Evolutionary conservation across 768 basidiomycete species (phyloP).

Genomic region (Boletus tylopilopsis): DNA sequence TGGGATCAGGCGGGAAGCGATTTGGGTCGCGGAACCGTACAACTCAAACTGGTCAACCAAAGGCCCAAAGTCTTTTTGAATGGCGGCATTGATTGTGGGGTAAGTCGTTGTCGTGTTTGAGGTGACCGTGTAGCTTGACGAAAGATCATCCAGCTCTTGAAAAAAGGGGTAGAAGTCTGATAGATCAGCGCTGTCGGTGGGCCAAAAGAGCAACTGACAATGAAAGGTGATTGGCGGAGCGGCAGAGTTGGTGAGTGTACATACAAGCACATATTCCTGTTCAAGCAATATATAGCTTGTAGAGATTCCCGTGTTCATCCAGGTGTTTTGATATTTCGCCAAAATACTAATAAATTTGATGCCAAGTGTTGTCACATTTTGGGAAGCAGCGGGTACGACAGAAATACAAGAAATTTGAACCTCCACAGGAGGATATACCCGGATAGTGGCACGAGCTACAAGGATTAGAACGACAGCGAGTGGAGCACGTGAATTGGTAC

Average conservation of each 20-base stretch:
- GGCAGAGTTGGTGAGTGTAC: neutral
- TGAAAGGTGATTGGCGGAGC: neutral
- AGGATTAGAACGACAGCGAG: neutral
- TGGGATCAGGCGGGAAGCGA: slow-evolving; percentile 20
- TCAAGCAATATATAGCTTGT: neutral
- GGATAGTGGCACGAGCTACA: slow-evolving; percentile 19
- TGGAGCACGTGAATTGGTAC: neutral
- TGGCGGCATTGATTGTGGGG: slow-evolving; percentile 11
- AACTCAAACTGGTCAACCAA: slow-evolving; percentile 3
- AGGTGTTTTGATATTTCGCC: neutral
- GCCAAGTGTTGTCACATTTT: neutral
- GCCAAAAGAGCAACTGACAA: slow-evolving; percentile 17
- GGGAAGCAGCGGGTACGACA: neutral
- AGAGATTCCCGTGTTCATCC: neutral
- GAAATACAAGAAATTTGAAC: neutral
- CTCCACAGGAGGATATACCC: slow-evolving; percentile 2
- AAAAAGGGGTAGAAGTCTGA: slow-evolving; percentile 15
- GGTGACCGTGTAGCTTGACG: slow-evolving; percentile 11
- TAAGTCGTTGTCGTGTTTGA: slow-evolving; percentile 18
- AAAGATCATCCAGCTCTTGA: slow-evolving; percentile 12
- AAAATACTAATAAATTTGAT: neutral
- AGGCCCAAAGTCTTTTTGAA: slow-evolving; percentile 6
- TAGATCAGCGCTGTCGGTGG: neutral
- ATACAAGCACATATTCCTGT: slow-evolving; percentile 7
- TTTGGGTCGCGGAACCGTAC: slow-evolving; percentile 16